Evolutionary conservation across 176 grass and related monocot genomes (phyloP), one percentile per base, ranked within the genome.

Genomic region (Elaeis guineensis): DNA sequence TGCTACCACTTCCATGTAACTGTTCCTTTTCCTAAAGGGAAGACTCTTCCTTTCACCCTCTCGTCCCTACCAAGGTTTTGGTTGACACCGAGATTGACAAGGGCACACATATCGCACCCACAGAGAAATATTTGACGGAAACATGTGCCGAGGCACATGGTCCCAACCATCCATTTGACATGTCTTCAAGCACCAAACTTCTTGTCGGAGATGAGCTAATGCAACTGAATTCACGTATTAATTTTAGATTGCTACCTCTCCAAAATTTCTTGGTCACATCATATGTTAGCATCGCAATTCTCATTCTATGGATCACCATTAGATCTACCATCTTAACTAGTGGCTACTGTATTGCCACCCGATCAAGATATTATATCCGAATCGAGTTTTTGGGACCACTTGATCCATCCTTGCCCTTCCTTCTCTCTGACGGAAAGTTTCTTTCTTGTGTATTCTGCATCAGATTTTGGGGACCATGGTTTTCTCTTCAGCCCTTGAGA

Each of bases 121-220:
- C 57, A 6, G 1, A 59, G 24, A 25, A 26, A 59, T 16, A 32
- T 59, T 59, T 32, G 58, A 30, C 25, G 21, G 24, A 29, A 29
- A 59, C 57, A 59, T 29, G 57, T 59, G 57, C 57, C 16, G 12
- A 14, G 21, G 57, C 57, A 59, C 22, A 60, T 60, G 58, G 25
- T 26, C 6, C 58, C 58, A 60, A 7, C 58, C 17, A 60, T 60
- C 21, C 14, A 60, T 28, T 28, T 29, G 57, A 28, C 58, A 28
- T 16, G 16, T 32, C 25, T 60, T 60, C 58, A 60, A 28, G 26
- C 58, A 26, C 58, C 58, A 61, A 32, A 61, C 16, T 4, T 17
- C 6, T 19, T 61, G 17, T 61, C 17, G 17, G 23, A 19, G 29
- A 60, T 29, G 24, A 25, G 5, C 4, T 39, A 39, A 12, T 39